Base-by-base conservation (phyloP, 176 grass and related monocot genomes). In the Tillandsia leiboldiana region DNA sequence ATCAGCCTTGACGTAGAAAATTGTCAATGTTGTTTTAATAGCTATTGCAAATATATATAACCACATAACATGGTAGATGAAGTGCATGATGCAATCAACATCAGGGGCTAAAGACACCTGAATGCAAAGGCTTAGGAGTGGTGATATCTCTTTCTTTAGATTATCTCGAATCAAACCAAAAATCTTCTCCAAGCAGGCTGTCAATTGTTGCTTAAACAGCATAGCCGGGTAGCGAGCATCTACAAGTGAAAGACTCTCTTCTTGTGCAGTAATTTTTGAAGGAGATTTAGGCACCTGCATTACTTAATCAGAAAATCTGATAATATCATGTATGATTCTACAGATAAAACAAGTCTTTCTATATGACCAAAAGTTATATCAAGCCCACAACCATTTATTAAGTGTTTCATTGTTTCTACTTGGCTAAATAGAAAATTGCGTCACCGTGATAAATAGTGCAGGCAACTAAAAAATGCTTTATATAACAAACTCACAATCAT, bases 81-180 rank as follows among this genome's bases (percentile, higher is more conserved):
- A 48, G 26, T 33, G 2, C 14, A 26, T 48, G 22, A 77, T 42
- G 54, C 26, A 50, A 69, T 42, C 42, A 29, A 51, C 59, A 71
- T 24, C 81, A 29, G 22, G 13, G 8, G n/a, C 11, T 72, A 65
- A 33, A 50, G 64, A 72, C 48, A 91, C 85, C 82, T 91, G 89
- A 78, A 91, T 91, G 62, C 84, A 87, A 76, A 91, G 85, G 65
- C 82, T 82, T 68, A 91, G 81, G 67, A 89, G 83, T 69, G 90
- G 90, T 14, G 86, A 86, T 86, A 93, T 93, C 74, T 93, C 90
- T 79, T 89, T 93, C 74, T 93, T 93, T 42, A 93, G 79, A 82
- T 89, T 88, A 73, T 93, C 90, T 71, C 86, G 83, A 69, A 93
- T 93, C 77, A 93, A 73, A 54, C 86, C 90, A 71, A 89, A 93